These are phyloP conservation scores for Wickerhamomyces kurtzmanii DNA, from an alignment of 805 yeast genomes.

Conservation along the genomic window DNA sequence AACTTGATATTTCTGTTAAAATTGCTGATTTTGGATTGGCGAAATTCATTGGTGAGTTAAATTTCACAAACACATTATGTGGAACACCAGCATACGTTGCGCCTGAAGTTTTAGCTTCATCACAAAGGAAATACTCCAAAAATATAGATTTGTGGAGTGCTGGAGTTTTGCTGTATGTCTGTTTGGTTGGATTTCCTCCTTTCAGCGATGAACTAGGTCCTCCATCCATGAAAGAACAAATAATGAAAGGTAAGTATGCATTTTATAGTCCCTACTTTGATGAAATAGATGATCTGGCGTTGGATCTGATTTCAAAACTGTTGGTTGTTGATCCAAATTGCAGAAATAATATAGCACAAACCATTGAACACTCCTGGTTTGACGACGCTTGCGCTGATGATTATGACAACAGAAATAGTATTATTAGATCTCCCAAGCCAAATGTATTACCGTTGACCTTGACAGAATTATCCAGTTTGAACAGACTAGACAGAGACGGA, in stretches of 20 bases:
- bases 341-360: constrained; percentile 76
- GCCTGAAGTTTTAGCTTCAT: constrained; percentile 58
- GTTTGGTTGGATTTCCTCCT: constrained; percentile 80
- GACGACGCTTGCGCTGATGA: constrained; percentile 6
- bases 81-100: constrained; percentile 88
- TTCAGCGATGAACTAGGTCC: constrained; percentile 78
- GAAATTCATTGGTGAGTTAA: constrained; percentile 53
- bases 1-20: constrained; percentile 55
- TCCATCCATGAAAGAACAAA: constrained; percentile 70
- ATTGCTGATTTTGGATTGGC: constrained; percentile 78
- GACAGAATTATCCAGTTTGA: no score
- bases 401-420: no score
- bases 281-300: constrained; percentile 49
- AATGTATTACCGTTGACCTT: no score
- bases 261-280: constrained; percentile 80
- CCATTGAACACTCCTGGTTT: constrained; percentile 87
- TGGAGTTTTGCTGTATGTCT: constrained; percentile 69
- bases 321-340: constrained; percentile 55
- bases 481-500: no score
- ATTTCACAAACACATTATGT: constrained; percentile 70
- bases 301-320: constrained; percentile 56
- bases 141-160: constrained; percentile 78
- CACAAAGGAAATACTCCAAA: constrained; percentile 48
- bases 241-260: constrained; percentile 54
- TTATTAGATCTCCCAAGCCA: no score